A percentile compares a stretch with the other conserved stretches of the same genome.
phyloP scores from a whole-genome alignment of 192 early-diverging fungal species.

The Coemansia sp. region DNA sequence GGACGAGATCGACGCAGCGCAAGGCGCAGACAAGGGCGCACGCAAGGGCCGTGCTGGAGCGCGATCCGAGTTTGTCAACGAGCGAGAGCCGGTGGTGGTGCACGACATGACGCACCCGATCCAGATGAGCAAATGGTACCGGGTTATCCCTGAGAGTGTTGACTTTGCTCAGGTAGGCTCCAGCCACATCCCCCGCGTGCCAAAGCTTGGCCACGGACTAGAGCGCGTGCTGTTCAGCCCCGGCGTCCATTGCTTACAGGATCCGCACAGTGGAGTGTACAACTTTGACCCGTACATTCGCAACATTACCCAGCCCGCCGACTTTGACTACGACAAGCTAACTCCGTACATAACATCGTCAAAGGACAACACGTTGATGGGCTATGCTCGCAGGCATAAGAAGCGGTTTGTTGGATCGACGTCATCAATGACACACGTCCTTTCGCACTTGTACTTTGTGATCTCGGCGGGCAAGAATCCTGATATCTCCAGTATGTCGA shows the following conservation, averaged over 20 bases:
- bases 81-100: slow-evolving; percentile 48
- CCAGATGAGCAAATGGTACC: slow-evolving; percentile 48
- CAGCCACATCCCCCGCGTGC: slow-evolving; percentile 47
- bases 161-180: slow-evolving; percentile 23
- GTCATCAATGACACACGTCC: slow-evolving; percentile 76
- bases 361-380: slow-evolving; percentile 61
- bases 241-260: slow-evolving; percentile 79
- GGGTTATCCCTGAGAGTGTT: slow-evolving; percentile 21
- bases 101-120: slow-evolving; percentile 34
- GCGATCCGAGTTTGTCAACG: slow-evolving; percentile 25
- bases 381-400: slow-evolving; percentile 55
- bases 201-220: slow-evolving; percentile 48
- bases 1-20: slow-evolving; percentile 22
- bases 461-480: slow-evolving; percentile 67
- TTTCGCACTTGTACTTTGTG: slow-evolving; percentile 77
- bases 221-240: slow-evolving; percentile 63
- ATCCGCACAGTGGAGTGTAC: slow-evolving; percentile 70
- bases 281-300: slow-evolving; percentile 84
- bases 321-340: slow-evolving; percentile 82
- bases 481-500: slow-evolving; percentile 63
- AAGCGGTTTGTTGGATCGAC: slow-evolving; percentile 82
- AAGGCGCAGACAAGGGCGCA: neutral
- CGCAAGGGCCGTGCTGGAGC: slow-evolving; percentile 16
- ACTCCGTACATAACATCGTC: slow-evolving; percentile 83
- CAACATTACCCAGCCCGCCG: slow-evolving; percentile 72